Base-by-base conservation (phyloP, 2,329 filamentous ascomycete genomes). In the Xylariaceae sp. region DNA sequence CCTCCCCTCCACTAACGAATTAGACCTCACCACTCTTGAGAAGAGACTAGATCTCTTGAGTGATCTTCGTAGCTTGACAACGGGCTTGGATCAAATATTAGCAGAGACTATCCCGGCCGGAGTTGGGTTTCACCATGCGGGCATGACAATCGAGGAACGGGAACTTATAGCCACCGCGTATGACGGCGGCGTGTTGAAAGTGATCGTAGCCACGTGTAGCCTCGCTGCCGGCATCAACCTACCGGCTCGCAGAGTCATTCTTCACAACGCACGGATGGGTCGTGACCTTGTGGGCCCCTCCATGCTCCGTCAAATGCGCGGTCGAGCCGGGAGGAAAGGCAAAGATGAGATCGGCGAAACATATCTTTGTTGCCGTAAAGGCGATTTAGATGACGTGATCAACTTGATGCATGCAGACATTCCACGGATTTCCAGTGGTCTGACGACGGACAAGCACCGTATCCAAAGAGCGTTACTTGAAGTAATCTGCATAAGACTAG, bases 141-240 rank as follows among this genome's bases (percentile, higher is more conserved):
- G 83, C 11, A 75, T 91, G 59, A 90, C 87, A 0, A 83, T 78
- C 0, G 87, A 91, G 67, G 87, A 91, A 64, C 77, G 87, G 43
- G 86, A 89, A 43, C 69, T 90, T 7, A 77, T 90, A 47, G 82
- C 86, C 2, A 76, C 75, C 33, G 86, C 86, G 11, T 90, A 89
- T 56, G 87, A 90, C 61, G 66, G 71, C 36, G 86, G 87, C 1
- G 72, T 78, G 5, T 64, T 90, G 15, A 85, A 85, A 57, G 81
- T 89, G 1, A 83, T 89, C 45, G 82, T 89, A 14, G 87, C 87
- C 35, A 91, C 87, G 1, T 90, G 86, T 60, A 89, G 86, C 62
- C 75, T 91, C 49, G 87, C 87, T n/a, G 87, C 87, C 12, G 87
- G 87, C n/a, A 89, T 91, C 51, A 90, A 91, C 66, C 70, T 91